Percentiles rank a stretch among this genome's conserved stretches.
These are phyloP conservation scores for Pleoardoris graminearum DNA, from an alignment of 2,329 filamentous ascomycete genomes.

Conservation along the genomic window DNA sequence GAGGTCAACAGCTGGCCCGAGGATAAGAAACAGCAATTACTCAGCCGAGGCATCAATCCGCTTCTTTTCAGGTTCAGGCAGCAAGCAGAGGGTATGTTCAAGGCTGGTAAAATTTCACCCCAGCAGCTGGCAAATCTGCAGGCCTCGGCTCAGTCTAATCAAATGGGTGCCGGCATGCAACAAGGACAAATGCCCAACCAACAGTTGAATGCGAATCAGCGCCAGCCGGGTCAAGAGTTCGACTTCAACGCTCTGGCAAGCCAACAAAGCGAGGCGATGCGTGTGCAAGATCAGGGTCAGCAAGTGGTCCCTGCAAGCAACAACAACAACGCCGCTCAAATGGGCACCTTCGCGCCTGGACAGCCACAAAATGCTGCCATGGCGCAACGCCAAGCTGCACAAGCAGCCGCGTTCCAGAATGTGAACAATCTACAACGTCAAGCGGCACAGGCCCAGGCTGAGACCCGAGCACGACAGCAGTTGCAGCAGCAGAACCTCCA, in stretches of 20 bases:
- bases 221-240: constrained; percentile 40
- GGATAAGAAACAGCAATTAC: constrained; percentile 53
- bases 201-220: constrained; percentile 33
- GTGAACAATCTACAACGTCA: constrained; percentile 42
- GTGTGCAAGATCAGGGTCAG: constrained; percentile 63
- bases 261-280: constrained; percentile 65
- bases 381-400: constrained; percentile 34
- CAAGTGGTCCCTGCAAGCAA: constrained; percentile 67
- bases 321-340: constrained; percentile 58
- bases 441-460: constrained; percentile 29
- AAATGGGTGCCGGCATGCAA: constrained; percentile 42
- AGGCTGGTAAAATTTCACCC: constrained; percentile 25
- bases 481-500: constrained; percentile 32
- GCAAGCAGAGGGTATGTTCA: constrained; percentile 47
- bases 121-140: constrained; percentile 7
- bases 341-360: constrained; percentile 38
- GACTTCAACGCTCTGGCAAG: constrained; percentile 61
- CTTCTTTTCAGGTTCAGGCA: constrained; percentile 56
- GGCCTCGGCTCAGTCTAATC: constrained; percentile 10
- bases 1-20: constrained; percentile 51
- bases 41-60: constrained; percentile 53
- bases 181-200: constrained; percentile 34
- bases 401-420: constrained; percentile 27
- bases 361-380: constrained; percentile 32
- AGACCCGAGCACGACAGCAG: constrained; percentile 37